Conservation (phyloP, 2,329 filamentous ascomycete genomes). For the Geosmithia flava region DNA sequence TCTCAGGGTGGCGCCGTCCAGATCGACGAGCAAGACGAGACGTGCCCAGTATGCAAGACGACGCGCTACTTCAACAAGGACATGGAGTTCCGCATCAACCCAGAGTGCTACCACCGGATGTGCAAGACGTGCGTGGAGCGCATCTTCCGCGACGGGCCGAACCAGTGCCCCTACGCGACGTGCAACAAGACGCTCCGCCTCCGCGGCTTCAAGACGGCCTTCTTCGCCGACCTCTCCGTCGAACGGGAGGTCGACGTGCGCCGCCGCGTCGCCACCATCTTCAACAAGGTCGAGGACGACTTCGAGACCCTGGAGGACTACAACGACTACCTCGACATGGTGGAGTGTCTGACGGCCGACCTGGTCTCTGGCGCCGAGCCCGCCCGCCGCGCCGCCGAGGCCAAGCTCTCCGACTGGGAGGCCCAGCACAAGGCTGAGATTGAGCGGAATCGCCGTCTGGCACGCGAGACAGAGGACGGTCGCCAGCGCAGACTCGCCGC, state of each 20-base stretch:
- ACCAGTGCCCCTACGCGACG: slow-evolving; percentile 81
- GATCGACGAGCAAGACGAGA: slow-evolving; percentile 40
- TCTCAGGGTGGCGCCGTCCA: slow-evolving; percentile 2
- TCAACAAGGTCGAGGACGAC: slow-evolving; percentile 84
- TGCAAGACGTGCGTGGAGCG: slow-evolving; percentile 92
- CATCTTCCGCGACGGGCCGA: slow-evolving; percentile 84
- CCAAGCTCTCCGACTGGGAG: slow-evolving; percentile 47
- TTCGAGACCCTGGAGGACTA: slow-evolving; percentile 75
- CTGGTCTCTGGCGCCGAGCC: slow-evolving; percentile 62
- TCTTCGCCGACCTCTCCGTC: slow-evolving; percentile 76
- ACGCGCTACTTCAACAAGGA: slow-evolving; percentile 88
- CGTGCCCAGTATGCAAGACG: slow-evolving; percentile 96
- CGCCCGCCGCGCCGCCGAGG: slow-evolving; percentile 36
- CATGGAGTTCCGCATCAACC: slow-evolving; percentile 93
- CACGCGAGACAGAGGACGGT: slow-evolving; percentile 41
- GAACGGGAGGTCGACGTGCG: slow-evolving; percentile 93
- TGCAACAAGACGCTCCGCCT: slow-evolving; percentile 82
- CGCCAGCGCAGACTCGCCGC: slow-evolving; percentile 42
- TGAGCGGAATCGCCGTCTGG: slow-evolving; percentile 45
- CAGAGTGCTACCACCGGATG: slow-evolving; percentile 98
- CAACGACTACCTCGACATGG: slow-evolving; percentile 90
- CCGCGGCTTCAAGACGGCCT: slow-evolving; percentile 73
- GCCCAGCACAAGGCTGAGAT: slow-evolving; percentile 59
- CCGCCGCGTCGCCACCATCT: slow-evolving; percentile 62
- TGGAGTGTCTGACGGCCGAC: slow-evolving; percentile 84